Conservation (phyloP, 148 eudicot genomes). For the Arbutus unedo region DNA sequence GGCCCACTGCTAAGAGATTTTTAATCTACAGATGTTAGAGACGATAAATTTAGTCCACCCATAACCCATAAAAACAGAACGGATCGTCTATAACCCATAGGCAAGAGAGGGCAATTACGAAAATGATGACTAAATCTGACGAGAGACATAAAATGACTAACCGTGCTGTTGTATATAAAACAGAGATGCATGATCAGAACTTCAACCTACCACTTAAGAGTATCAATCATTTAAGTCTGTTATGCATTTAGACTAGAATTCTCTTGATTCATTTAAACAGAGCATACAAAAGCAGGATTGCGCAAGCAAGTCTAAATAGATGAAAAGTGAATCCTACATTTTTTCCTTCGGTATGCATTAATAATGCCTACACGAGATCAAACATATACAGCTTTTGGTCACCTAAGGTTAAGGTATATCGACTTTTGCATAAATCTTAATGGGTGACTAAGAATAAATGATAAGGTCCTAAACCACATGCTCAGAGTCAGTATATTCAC, state of each 20-base stretch:
- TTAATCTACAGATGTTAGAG: conserved; percentile 56
- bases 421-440: neutral
- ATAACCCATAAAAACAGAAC: conserved; percentile 6
- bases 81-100: neutral
- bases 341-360: neutral
- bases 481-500: neutral
- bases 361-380: neutral
- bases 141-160: neutral
- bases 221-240: neutral
- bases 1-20: conserved; percentile 76
- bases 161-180: neutral
- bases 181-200: neutral
- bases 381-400: neutral
- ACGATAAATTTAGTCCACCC: conserved; percentile 5
- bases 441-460: neutral
- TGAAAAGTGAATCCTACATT: neutral
- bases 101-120: neutral
- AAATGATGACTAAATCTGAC: neutral
- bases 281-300: neutral
- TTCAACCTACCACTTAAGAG: neutral
- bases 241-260: neutral
- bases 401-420: neutral
- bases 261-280: neutral
- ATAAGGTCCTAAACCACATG: neutral
- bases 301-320: neutral